These are phyloP conservation scores for Blepharisma japonicum DNA, from an alignment of 73 alveolate species.

Conservation along the genomic window DNA sequence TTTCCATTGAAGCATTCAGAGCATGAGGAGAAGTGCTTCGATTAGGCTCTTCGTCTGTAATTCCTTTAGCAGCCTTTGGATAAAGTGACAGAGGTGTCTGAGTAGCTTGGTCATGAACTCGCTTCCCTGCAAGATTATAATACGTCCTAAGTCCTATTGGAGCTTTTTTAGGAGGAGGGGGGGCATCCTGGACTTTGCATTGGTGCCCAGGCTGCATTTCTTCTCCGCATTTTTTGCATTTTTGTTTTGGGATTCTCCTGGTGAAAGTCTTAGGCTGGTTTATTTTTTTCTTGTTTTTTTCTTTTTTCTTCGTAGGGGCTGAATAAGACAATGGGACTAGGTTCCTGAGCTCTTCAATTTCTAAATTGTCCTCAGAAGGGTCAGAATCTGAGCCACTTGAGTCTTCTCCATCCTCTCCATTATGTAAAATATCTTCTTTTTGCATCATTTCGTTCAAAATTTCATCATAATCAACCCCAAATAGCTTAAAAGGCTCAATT, in stretches of 20 bases:
- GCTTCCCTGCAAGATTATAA: constrained; percentile 24
- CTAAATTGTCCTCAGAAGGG: constrained; percentile 88
- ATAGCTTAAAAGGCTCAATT: neutral
- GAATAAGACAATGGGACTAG: constrained; percentile 54
- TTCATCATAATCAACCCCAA: neutral
- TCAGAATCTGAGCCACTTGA: constrained; percentile 78
- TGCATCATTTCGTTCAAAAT: constrained; percentile 21
- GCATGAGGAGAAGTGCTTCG: too few relatives aligned
- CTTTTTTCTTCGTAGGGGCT: neutral
- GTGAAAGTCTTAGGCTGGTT: neutral
- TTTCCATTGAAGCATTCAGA: too few relatives aligned
- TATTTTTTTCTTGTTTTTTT: neutral
- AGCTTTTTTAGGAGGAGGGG: constrained; percentile 11
- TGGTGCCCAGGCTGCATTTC: neutral
- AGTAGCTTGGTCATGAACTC: constrained; percentile 27
- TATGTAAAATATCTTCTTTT: constrained; percentile 36
- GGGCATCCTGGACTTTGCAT: neutral
- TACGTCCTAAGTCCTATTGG: neutral
- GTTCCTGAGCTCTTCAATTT: constrained; percentile 74
- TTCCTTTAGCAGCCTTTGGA: neutral
- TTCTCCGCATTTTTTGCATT: constrained; percentile 23
- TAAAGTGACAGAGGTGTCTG: constrained; percentile 9
- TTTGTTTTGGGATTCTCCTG: neutral
- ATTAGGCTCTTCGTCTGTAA: too few relatives aligned
- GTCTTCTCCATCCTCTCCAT: constrained; percentile 59